Evolutionary conservation across 2,329 filamentous ascomycete genomes (phyloP), one percentile per base, ranked within the genome.

Genomic region (Talaromyces sp.): DNA sequence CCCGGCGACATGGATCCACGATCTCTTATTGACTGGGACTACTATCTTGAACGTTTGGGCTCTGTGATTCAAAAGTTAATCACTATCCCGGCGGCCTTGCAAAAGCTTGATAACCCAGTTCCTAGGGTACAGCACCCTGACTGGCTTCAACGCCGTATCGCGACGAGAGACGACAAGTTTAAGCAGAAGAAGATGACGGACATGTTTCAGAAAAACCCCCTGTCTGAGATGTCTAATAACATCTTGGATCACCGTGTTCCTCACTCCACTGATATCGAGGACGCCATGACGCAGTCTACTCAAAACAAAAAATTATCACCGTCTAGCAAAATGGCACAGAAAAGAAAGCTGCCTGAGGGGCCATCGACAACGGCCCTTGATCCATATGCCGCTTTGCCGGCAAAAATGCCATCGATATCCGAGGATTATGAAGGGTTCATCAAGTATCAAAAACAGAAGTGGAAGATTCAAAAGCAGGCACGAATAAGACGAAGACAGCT

Each of bases 131-230:
- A 90, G 7, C 96, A 99, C 77, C 95, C 95, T 0, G 96, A 99
- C 59, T 99, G 95, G 95, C 84, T 99, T 36, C 92, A 97, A 70
- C 87, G 92, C 62, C 85, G 93, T 58, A 97, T 99, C 75, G 91
- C 95, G 67, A 88, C 89, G 74, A 98, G 97, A 75, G 95, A 99
- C 61, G 95, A 99, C 78, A 93, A 89, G 73, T 89, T 98, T 82
- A 96, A 99, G 80, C 95, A 99, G 78, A 96, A 93, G 80, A 99
- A 99, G 78, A 89, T 99, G 81, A 99, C 93, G 0, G 95, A 98
- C 70, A 81, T 96, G 68, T 96, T 99, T 71, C 82, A 76, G 19
- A 80, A 79, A 65, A 72, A 86, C 82, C 89, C 91, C 0, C 75
- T 96, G 27, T 85, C 86, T 13, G 90, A 93, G 66, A 88, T 91